phyloP scores from a whole-genome alignment of 306 rosid species.

The Glycine soja region DNA sequence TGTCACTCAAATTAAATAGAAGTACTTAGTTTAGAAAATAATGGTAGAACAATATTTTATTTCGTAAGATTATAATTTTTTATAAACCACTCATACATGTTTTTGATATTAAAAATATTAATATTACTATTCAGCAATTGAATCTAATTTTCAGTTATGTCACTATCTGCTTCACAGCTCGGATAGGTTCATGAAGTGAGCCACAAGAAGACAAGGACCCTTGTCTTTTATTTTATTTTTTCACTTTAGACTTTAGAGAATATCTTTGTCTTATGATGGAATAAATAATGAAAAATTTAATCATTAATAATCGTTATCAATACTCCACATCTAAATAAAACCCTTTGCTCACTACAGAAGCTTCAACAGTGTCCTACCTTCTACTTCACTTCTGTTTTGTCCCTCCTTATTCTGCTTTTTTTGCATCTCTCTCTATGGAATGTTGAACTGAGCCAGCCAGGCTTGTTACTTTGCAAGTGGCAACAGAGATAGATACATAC shows the following conservation, averaged over 20 bases:
- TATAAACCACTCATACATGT: background rate
- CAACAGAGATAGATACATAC: background rate
- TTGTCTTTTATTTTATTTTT: no score
- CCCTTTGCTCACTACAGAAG: slow-evolving; percentile 34
- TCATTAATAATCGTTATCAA: background rate
- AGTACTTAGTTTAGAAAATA: background rate
- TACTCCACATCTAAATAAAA: slow-evolving; percentile 33
- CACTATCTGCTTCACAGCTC: background rate
- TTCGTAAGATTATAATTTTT: background rate
- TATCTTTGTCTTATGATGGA: slow-evolving; percentile 56
- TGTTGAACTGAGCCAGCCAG: slow-evolving; percentile 46
- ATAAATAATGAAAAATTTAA: slow-evolving; percentile 8
- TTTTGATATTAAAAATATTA: background rate
- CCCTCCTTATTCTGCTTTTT: background rate
- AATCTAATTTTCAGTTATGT: background rate
- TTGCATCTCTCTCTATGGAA: slow-evolving; percentile 24
- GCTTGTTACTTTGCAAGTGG: slow-evolving; percentile 17
- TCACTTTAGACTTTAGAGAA: background rate
- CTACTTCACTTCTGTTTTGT: slow-evolving; percentile 49
- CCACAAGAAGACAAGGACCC: slow-evolving; percentile 46
- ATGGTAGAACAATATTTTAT: background rate
- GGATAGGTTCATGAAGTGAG: slow-evolving; percentile 21
- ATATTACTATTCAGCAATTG: background rate
- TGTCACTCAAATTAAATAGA: no score
- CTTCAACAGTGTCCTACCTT: slow-evolving; percentile 44